phyloP scores from a whole-genome alignment of 2,329 filamentous ascomycete genomes.

The Pseudomassariella vexata region DNA sequence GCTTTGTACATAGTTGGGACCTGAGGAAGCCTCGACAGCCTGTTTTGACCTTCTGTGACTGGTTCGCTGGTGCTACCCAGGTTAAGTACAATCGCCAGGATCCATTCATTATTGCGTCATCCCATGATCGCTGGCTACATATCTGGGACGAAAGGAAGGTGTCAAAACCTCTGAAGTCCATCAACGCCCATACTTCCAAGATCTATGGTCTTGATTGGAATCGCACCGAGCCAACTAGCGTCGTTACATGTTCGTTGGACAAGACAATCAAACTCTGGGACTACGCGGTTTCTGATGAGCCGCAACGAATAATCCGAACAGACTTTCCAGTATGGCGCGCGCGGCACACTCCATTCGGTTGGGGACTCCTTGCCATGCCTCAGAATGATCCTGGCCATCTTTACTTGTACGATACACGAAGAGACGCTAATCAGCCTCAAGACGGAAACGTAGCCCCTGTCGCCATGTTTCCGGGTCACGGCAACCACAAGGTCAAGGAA shows the following conservation, averaged over 20 bases:
- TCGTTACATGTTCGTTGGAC: slow-evolving; percentile 86
- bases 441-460: slow-evolving; percentile 44
- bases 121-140: slow-evolving; percentile 79
- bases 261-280: slow-evolving; percentile 95
- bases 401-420: slow-evolving; percentile 72
- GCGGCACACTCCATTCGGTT: slow-evolving; percentile 84
- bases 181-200: slow-evolving; percentile 84
- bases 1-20: slow-evolving; percentile 91
- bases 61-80: slow-evolving; percentile 89
- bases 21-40: slow-evolving; percentile 68
- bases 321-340: slow-evolving; percentile 88
- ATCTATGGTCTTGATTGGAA: slow-evolving; percentile 98
- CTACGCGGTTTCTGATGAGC: slow-evolving; percentile 57
- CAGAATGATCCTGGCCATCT: slow-evolving; percentile 81
- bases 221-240: slow-evolving; percentile 61
- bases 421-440: slow-evolving; percentile 35
- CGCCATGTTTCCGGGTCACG: slow-evolving; percentile 55
- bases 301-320: slow-evolving; percentile 73
- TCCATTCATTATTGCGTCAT: slow-evolving; percentile 80
- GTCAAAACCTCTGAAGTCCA: slow-evolving; percentile 72
- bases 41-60: slow-evolving; percentile 79
- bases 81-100: slow-evolving; percentile 93
- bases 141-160: slow-evolving; percentile 87
- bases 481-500: slow-evolving; percentile 72
- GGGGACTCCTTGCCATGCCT: slow-evolving; percentile 83